Evolutionary conservation across 768 basidiomycete genomes (phyloP), one percentile per base, ranked within the genome.

Genomic region (Termitomyces sp.): DNA sequence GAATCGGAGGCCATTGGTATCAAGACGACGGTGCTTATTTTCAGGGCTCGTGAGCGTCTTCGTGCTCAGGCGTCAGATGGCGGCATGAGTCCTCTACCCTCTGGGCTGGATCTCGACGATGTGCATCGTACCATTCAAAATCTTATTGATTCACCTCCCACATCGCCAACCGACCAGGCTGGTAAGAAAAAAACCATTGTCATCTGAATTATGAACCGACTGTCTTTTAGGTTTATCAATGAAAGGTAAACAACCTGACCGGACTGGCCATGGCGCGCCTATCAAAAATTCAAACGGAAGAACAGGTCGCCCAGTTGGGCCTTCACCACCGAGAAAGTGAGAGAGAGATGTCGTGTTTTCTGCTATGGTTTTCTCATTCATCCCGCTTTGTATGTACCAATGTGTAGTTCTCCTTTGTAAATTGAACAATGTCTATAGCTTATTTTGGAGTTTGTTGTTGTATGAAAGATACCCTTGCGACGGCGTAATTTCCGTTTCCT

Each of bases 1-100:
- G 90, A 89, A 55, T 84, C 80, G 37, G 64, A 69, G 3, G 68
- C 70, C 34, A 70, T 91, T n/a, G 83, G 84, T 60, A 45, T 83
- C 63, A 79, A 84, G 37, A 83, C 82, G 0, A 72, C 81, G 0
- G 65, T 86, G 1, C 74, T 66, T 32, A 70, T 88, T 17, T 81
- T 81, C 0, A 65, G 68, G 1, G 81, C 80, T 2, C 75, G 86
- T 1, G 87, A 88, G 56, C 67, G 67, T 46, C 73, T 73, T 26
- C 68, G 75, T 5, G 69, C 77, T 2, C 59, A 65, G 4, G 52
- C 66, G 1, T 55, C 65, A 11, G 64, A 70, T 8, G 64, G 60
- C 2, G 75, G 74, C 3, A 63, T 65, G 51, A 76, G 70, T 51
- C 76, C 76, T 1, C 59, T 68, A n/a, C 65, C 71, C 12, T 64